Evolutionary conservation across 306 rosid genomes (phyloP).

Genomic region (Prunus kanzakura): DNA sequence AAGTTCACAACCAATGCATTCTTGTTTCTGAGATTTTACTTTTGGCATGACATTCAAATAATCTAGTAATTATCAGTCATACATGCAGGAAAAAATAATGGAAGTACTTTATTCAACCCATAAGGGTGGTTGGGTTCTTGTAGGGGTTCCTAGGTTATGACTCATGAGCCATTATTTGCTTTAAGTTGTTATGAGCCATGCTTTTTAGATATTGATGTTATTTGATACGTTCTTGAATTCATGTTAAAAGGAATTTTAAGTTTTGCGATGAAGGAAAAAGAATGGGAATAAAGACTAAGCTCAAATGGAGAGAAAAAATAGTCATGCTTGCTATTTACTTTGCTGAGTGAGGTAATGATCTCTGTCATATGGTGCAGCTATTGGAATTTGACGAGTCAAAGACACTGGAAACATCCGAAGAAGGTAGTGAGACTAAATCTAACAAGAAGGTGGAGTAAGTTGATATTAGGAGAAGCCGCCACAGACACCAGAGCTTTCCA

Average conservation of each 20-base stretch:
- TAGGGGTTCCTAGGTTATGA: not conserved
- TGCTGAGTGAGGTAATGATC: not conserved
- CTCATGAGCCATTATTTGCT: not conserved
- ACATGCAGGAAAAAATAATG: not conserved
- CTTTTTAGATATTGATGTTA: not conserved
- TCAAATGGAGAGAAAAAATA: not conserved
- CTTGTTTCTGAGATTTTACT: not conserved
- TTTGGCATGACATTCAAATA: not conserved
- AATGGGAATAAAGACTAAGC: not conserved
- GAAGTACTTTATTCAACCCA: not conserved
- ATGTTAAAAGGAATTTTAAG: not conserved
- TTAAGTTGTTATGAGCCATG: not conserved
- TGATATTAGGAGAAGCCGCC: slow-evolving; percentile 10
- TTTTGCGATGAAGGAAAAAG: not conserved
- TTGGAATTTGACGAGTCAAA: slow-evolving; percentile 91
- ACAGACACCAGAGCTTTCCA: slow-evolving; percentile 12
- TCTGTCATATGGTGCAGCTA: slow-evolving; percentile 46
- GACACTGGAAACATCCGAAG: slow-evolving; percentile 45
- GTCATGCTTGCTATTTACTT: not conserved
- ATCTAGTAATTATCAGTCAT: not conserved
- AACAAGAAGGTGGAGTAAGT: slow-evolving; percentile 70
- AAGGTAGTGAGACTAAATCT: slow-evolving; percentile 39
- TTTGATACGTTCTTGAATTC: not conserved
- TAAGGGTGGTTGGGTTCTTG: not conserved
- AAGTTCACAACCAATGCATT: slow-evolving; percentile 27